phyloP scores from a whole-genome alignment of 1,139 yeast species.

The Yamadazyma membranifaciens region DNA sequence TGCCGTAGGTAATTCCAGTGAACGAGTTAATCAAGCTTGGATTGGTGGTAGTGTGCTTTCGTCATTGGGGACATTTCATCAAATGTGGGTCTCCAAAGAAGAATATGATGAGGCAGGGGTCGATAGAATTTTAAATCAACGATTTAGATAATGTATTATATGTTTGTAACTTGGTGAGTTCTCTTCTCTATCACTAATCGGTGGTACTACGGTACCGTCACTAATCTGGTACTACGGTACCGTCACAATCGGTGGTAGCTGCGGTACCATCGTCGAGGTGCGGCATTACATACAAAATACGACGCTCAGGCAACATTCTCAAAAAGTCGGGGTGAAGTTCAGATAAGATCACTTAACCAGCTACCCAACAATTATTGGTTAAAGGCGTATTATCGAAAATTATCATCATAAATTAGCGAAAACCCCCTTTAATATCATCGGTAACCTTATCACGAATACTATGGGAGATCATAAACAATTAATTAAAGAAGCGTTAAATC shows the following conservation, averaged over 20 bases:
- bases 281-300: too few species aligned
- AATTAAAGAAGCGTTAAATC: slow-evolving; percentile 57
- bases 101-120: slow-evolving; percentile 93
- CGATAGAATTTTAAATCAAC: slow-evolving; percentile 69
- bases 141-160: slow-evolving; percentile 54
- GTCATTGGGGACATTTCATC: slow-evolving; percentile 94
- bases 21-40: slow-evolving; percentile 88
- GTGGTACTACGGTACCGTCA: too few species aligned
- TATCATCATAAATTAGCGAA: too few species aligned
- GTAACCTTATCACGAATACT: too few species aligned
- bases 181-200: too few species aligned
- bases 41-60: slow-evolving; percentile 93
- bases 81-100: slow-evolving; percentile 88
- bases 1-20: slow-evolving; percentile 82
- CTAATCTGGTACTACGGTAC: too few species aligned
- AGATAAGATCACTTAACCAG: neutral
- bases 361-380: neutral
- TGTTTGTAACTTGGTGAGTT: neutral
- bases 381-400: too few species aligned
- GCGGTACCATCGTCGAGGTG: too few species aligned
- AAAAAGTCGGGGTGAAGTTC: slow-evolving; percentile 2
- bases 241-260: too few species aligned
- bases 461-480: slow-evolving; percentile 6
- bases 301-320: neutral
- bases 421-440: neutral